Conservation (phyloP, 257 asterid species). For the Salvia miltiorrhiza region DNA sequence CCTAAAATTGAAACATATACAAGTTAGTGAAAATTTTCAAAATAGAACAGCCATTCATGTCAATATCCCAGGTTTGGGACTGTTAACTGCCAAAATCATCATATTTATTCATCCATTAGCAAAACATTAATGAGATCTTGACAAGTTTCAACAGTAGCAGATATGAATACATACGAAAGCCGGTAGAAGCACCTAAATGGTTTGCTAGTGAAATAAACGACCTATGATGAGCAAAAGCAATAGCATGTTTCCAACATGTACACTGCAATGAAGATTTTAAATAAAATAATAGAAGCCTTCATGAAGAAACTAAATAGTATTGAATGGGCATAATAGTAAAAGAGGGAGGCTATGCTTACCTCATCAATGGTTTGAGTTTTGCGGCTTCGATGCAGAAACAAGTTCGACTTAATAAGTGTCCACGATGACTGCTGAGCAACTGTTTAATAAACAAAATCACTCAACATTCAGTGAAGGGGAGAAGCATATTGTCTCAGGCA, state of each 20-base stretch:
- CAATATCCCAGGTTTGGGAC: background rate
- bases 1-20: background rate
- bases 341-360: slow-evolving; percentile 40
- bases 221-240: background rate
- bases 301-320: background rate
- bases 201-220: background rate
- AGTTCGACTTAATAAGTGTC: slow-evolving; percentile 67
- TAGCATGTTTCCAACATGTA: background rate
- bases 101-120: background rate
- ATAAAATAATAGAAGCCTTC: background rate
- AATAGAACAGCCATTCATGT: background rate
- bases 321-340: background rate
- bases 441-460: slow-evolving; percentile 30
- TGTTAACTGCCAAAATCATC: slow-evolving; percentile 4
- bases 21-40: background rate
- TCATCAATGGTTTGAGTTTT: slow-evolving; percentile 83
- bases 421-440: slow-evolving; percentile 61
- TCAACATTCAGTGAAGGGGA: slow-evolving; percentile 16
- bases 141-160: background rate
- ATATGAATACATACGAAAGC: background rate
- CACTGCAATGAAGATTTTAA: background rate
- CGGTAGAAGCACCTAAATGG: background rate
- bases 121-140: background rate
- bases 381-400: slow-evolving; percentile 71
- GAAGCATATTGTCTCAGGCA: slow-evolving; percentile 12